A percentile compares a stretch with the other conserved stretches of the same genome.
phyloP scores from a whole-genome alignment of 2,329 filamentous ascomycete genomes.

The Ploettnerulaceae sp. region DNA sequence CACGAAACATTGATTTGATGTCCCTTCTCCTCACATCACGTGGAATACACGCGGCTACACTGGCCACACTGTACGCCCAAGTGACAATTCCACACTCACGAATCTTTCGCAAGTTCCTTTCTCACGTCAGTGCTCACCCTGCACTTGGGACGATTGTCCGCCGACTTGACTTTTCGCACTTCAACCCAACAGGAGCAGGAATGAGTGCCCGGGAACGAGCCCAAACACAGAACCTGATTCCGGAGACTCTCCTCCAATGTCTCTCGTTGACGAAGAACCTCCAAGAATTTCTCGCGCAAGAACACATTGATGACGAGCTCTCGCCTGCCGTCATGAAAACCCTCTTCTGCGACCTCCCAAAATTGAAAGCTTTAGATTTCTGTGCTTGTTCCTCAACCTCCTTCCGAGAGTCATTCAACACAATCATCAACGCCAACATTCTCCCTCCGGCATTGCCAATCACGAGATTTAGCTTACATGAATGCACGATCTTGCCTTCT shows the following conservation, averaged over 20 bases:
- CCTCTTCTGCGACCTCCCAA: conserved; percentile 38
- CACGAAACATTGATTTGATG: conserved; percentile 74
- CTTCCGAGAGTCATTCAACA: conserved; percentile 63
- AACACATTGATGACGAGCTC: conserved; percentile 75
- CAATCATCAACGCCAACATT: conserved; percentile 37
- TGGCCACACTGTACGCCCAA: conserved; percentile 70
- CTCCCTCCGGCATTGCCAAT: conserved; percentile 53
- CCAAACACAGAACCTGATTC: conserved; percentile 70
- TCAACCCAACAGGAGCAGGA: conserved; percentile 74
- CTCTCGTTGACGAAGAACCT: conserved; percentile 67
- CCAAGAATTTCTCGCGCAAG: conserved; percentile 73
- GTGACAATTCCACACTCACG: conserved; percentile 79
- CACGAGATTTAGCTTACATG: conserved; percentile 69
- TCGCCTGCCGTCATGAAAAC: conserved; percentile 63
- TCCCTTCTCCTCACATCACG: conserved; percentile 72
- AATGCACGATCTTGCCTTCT: conserved; percentile 66
- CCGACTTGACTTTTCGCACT: conserved; percentile 79
- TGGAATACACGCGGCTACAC: conserved; percentile 65
- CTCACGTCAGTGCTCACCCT: conserved; percentile 61
- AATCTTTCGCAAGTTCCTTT: conserved; percentile 77
- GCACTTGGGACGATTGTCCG: conserved; percentile 70
- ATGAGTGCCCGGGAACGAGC: conserved; percentile 69
- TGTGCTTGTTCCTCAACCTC: conserved; percentile 65
- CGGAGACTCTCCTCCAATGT: conserved; percentile 66
- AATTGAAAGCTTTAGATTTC: conserved; percentile 67